phyloP scores from a whole-genome alignment of 1,284 basidiomycete species.

The Boletus smithii region DNA sequence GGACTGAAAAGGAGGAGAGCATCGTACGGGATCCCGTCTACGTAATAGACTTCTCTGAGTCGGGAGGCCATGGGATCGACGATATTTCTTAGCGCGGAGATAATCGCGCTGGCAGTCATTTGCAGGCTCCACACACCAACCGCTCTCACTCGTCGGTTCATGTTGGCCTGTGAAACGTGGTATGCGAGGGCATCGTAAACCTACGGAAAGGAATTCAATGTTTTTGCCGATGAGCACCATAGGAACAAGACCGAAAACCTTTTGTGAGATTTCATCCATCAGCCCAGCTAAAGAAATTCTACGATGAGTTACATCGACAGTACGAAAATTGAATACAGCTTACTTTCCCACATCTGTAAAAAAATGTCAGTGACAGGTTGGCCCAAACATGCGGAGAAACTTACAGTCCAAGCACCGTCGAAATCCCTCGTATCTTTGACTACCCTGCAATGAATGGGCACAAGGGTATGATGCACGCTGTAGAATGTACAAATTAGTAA shows the following conservation, averaged over 20 bases:
- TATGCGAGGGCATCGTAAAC: slow-evolving; percentile 89
- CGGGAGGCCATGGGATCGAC: slow-evolving; percentile 54
- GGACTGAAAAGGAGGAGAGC: slow-evolving; percentile 24
- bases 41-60: slow-evolving; percentile 41
- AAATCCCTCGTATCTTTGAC: slow-evolving; percentile 78
- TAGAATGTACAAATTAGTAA: slow-evolving; percentile 14
- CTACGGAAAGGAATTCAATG: slow-evolving; percentile 35
- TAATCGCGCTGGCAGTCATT: slow-evolving; percentile 64
- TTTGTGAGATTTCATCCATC: slow-evolving; percentile 76
- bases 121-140: slow-evolving; percentile 83
- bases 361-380: background rate
- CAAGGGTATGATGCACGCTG: slow-evolving; percentile 86
- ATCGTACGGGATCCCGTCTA: slow-evolving; percentile 36
- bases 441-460: slow-evolving; percentile 87
- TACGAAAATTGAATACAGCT: slow-evolving; percentile 27
- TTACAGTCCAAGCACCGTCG: slow-evolving; percentile 86
- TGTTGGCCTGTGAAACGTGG: slow-evolving; percentile 84
- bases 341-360: slow-evolving; percentile 80
- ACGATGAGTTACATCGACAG: slow-evolving; percentile 16
- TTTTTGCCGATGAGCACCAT: background rate
- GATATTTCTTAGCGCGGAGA: slow-evolving; percentile 56
- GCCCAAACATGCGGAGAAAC: slow-evolving; percentile 29
- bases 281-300: slow-evolving; percentile 57
- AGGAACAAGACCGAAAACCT: slow-evolving; percentile 42
- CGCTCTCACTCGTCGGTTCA: slow-evolving; percentile 82